phyloP scores from a whole-genome alignment of 2,329 filamentous ascomycete genomes.

The Aspergillus puulaauensis region DNA sequence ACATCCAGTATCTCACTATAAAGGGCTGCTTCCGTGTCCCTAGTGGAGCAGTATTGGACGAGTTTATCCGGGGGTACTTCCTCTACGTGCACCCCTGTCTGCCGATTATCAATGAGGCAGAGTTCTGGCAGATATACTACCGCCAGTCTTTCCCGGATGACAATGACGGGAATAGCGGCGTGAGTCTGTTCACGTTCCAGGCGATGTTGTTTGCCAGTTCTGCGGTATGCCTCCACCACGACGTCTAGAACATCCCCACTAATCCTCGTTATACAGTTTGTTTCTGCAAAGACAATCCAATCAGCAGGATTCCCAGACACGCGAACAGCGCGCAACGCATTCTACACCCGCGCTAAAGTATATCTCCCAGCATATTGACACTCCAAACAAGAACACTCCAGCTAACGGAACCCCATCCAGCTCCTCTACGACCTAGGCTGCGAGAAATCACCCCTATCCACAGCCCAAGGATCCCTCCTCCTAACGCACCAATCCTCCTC shows the following conservation, averaged over 20 bases:
- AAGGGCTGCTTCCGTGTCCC: constrained; percentile 4
- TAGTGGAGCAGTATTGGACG: neutral
- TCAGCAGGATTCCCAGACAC: constrained; percentile 1
- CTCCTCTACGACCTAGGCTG: constrained; percentile 6
- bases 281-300: neutral
- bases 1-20: constrained; percentile 1
- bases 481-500: constrained; percentile 3
- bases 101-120: constrained; percentile 3
- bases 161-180: neutral
- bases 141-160: neutral
- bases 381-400: neutral
- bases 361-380: neutral
- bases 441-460: constrained; percentile 2
- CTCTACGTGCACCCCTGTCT: constrained; percentile 9
- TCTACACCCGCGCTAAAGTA: constrained; percentile 5
- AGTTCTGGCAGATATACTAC: constrained; percentile 8
- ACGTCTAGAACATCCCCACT: neutral
- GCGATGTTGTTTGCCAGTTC: constrained; percentile 6
- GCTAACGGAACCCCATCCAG: neutral
- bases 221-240: neutral
- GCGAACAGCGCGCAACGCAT: neutral
- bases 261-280: neutral
- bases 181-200: constrained; percentile 5
- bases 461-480: neutral
- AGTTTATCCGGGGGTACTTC: constrained; percentile 5